Percentiles rank a stretch among this genome's conserved stretches.
Conservation (phyloP, 805 yeast species). For the Hanseniaspora clermontiae region DNA sequence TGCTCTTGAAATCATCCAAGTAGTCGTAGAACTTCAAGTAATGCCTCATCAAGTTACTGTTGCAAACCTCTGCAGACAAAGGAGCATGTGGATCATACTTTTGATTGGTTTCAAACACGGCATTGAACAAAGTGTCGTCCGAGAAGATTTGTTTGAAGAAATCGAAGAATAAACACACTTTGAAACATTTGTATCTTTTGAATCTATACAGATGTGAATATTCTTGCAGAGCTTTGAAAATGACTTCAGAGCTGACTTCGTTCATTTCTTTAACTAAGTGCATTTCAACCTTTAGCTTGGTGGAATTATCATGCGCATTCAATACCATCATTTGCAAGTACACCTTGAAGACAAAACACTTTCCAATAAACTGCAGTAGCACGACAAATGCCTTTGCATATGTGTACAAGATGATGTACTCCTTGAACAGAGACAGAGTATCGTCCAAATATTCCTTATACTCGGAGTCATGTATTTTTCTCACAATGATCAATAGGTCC, state of each 20-base stretch:
- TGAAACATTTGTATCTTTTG: slow-evolving; percentile 8
- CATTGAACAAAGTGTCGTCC: slow-evolving; percentile 5
- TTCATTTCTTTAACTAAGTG: slow-evolving; percentile 7
- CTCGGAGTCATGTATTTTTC: not conserved
- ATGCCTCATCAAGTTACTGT: not conserved
- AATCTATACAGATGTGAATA: slow-evolving; percentile 7
- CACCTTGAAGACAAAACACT: slow-evolving; percentile 5
- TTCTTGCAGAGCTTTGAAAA: not conserved
- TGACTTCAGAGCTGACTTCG: not conserved
- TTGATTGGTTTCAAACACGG: slow-evolving; percentile 1
- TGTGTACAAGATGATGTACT: not conserved
- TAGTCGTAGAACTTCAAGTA: slow-evolving; percentile 5
- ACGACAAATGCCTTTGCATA: not conserved
- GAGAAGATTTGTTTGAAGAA: not conserved
- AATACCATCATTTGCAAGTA: slow-evolving; percentile 1
- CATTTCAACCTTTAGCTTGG: not conserved
- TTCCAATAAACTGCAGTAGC: slow-evolving; percentile 3
- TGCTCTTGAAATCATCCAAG: not conserved
- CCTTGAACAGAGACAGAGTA: not conserved
- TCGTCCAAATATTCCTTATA: not conserved
- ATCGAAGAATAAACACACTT: slow-evolving; percentile 11
- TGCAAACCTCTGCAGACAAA: not conserved
- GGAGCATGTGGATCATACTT: slow-evolving; percentile 1
- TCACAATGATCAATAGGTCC: not conserved
- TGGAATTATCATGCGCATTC: not conserved